Base-by-base conservation (phyloP, 1,284 basidiomycete genomes). In the Trichosporon coremiiforme region DNA sequence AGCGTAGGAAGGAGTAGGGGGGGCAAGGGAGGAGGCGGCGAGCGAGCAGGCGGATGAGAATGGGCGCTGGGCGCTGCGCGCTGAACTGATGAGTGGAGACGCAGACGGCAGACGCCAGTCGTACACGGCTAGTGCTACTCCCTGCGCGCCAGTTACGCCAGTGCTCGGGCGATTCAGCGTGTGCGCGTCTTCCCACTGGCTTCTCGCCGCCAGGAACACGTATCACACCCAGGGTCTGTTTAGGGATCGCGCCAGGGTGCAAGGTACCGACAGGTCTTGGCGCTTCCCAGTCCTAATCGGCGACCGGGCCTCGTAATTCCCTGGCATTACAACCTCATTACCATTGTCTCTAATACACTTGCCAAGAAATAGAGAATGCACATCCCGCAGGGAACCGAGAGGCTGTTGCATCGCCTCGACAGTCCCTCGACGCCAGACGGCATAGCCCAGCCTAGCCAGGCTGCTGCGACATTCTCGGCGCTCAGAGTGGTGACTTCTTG, bases 131-230 rank as follows among this genome's bases (percentile, higher is more conserved):
- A 53, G 41, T 45, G 4, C 25, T 25, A 25, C 12, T 38, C 36
- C 36, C 36, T 38, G 36, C 13, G 36, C 36, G 36, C 41, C 41
- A 25, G 9, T 20, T 20, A 20, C 50, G 22, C 50, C 50, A 25
- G 20, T 25, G 50, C 50, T 53, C 50, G 50, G 50, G 50, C 50
- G 50, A 53, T 53, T 53, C 50, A 53, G 50, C 50, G n/a, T 53
- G 50, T 53, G 50, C 50, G 50, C 50, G 50, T 53, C 50, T 53
- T 53, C 50, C 50, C 50, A 53, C 50, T 53, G 50, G 50, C 50
- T 25, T 25, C 25, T 53, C 50, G 10, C 50, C 20, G 20, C 50
- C 50, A 53, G 50, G 50, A 22, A 53, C 50, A 53, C 50, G 50
- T 25, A 22, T 53, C 50, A 25, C 25, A 4, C 50, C 50, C 50